Percentiles rank a stretch among this genome's conserved stretches.
These are phyloP conservation scores for Neoascochyta sp. DNA, from an alignment of 2,329 filamentous ascomycete species.

Conservation along the genomic window DNA sequence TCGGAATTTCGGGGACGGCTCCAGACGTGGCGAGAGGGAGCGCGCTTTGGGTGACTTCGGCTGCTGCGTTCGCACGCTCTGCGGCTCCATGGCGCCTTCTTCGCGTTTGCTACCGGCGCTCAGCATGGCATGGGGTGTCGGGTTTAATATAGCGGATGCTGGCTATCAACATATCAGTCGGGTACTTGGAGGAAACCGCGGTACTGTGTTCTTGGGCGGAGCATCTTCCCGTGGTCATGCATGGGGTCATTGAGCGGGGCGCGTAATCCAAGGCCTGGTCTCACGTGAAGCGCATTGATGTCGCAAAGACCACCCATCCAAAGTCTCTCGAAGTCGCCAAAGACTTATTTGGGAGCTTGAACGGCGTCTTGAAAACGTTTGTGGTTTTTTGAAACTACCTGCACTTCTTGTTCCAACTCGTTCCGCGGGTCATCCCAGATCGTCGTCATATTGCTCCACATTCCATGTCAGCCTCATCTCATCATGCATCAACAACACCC, in stretches of 20 bases:
- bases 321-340: no score
- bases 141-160: constrained; percentile 6
- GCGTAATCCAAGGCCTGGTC: constrained; percentile 18
- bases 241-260: constrained; percentile 22
- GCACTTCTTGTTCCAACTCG: no score
- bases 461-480: constrained; percentile 1
- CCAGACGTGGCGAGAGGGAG: constrained; percentile 44
- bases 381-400: no score
- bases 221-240: no score
- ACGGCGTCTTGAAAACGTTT: no score
- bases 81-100: constrained; percentile 15
- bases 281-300: constrained; percentile 18
- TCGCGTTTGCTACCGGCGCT: constrained; percentile 19
- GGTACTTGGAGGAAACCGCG: constrained; percentile 8
- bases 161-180: constrained; percentile 23
- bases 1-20: constrained; percentile 46
- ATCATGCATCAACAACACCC: constrained; percentile 38
- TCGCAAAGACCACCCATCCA: constrained; percentile 5
- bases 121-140: constrained; percentile 17
- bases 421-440: background rate
- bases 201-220: no score
- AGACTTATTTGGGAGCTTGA: no score
- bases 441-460: background rate
- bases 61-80: constrained; percentile 19
- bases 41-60: constrained; percentile 42